Percentiles rank a stretch among this genome's conserved stretches.
Evolutionary conservation across 805 yeast species (phyloP).

Genomic region (Lipomyces anomalus): DNA sequence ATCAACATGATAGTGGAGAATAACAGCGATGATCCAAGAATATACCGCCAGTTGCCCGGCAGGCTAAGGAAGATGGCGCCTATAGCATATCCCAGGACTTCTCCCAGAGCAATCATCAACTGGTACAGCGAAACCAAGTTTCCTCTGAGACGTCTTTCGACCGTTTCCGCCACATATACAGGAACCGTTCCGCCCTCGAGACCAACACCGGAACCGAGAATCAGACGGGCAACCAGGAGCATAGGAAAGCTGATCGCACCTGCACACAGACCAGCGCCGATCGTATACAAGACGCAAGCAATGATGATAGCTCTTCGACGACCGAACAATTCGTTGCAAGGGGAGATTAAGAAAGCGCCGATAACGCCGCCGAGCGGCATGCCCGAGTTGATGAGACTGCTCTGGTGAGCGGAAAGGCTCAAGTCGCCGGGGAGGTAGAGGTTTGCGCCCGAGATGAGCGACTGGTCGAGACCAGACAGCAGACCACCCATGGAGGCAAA

Average conservation of each 20-base stretch:
- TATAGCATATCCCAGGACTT: slow-evolving; percentile 57
- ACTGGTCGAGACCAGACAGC: slow-evolving; percentile 63
- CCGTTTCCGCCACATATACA: slow-evolving; percentile 56
- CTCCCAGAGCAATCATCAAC: slow-evolving; percentile 61
- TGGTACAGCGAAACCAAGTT: slow-evolving; percentile 58
- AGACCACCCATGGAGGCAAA: slow-evolving; percentile 62
- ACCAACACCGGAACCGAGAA: slow-evolving; percentile 61
- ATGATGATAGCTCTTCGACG: slow-evolving; percentile 52
- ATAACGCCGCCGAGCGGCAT: slow-evolving; percentile 69
- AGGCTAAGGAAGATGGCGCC: slow-evolving; percentile 57
- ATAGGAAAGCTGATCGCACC: slow-evolving; percentile 42
- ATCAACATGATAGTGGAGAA: slow-evolving; percentile 48
- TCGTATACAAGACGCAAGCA: slow-evolving; percentile 54
- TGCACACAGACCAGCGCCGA: slow-evolving; percentile 58
- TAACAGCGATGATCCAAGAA: slow-evolving; percentile 58
- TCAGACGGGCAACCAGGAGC: too few species aligned
- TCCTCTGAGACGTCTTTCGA: slow-evolving; percentile 55
- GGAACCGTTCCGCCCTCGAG: slow-evolving; percentile 62
- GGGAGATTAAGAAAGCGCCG: slow-evolving; percentile 57
- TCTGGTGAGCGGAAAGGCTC: slow-evolving; percentile 38
- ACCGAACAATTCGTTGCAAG: slow-evolving; percentile 51
- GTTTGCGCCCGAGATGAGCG: slow-evolving; percentile 59
- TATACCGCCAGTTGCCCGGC: slow-evolving; percentile 57
- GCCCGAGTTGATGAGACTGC: slow-evolving; percentile 50
- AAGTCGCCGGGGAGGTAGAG: slow-evolving; percentile 45